These are phyloP conservation scores for Cinnamomum micranthum DNA, from an alignment of 164 flowering plant species.

Conservation along the genomic window DNA sequence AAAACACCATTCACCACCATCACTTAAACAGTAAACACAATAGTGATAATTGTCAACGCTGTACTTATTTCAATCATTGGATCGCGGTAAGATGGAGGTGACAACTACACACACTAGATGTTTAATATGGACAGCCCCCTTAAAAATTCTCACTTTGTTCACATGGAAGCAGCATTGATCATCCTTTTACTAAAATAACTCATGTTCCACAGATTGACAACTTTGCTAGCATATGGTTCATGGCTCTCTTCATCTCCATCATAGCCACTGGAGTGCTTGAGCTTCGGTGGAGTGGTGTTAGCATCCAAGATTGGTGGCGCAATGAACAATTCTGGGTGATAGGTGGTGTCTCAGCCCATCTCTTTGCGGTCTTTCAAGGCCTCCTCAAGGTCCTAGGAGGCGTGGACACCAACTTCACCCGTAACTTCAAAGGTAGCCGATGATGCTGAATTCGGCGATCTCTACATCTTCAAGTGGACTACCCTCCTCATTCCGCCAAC, in stretches of 20 bases:
- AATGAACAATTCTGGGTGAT: conserved; percentile 84
- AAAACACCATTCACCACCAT: neutral
- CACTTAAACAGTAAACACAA: neutral
- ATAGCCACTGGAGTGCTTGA: conserved; percentile 58
- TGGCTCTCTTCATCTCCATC: conserved; percentile 73
- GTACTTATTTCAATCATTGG: neutral
- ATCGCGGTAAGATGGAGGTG: neutral
- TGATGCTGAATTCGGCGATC: conserved; percentile 59
- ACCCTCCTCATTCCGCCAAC: conserved; percentile 76
- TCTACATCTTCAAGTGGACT: conserved; percentile 80
- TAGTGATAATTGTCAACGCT: neutral
- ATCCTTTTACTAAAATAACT: neutral
- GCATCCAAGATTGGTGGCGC: conserved; percentile 79
- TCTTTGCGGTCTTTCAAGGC: conserved; percentile 76
- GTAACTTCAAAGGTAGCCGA: conserved; percentile 64
- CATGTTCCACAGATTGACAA: conserved; percentile 41
- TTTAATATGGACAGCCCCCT: too few species aligned
- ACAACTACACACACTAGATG: neutral
- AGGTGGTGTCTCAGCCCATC: conserved; percentile 72
- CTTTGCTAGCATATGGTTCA: conserved; percentile 69
- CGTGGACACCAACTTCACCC: conserved; percentile 67
- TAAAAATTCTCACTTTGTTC: neutral
- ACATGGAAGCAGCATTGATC: neutral
- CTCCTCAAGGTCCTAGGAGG: conserved; percentile 72
- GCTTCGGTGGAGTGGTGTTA: conserved; percentile 71